Base-by-base conservation (phyloP, 306 rosid species). In the Arachis stenosperma region DNA sequence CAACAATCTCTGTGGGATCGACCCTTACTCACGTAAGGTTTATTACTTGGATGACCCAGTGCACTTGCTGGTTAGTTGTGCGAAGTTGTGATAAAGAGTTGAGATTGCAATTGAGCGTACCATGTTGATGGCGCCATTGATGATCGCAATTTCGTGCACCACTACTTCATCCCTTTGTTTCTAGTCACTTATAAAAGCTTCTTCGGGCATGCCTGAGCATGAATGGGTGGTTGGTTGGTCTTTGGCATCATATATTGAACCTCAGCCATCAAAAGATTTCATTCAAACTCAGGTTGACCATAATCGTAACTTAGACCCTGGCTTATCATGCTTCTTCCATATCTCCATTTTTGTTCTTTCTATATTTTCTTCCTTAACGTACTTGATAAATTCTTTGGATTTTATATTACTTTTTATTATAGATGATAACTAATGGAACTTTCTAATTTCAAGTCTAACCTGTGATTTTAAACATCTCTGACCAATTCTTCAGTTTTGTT, bases 221-320 rank as follows among this genome's bases (percentile, higher is more conserved):
- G 86, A 87, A 79, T 94, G 98, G 97, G 98, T 89, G 83, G 85
- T 86, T 59, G 97, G 98, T 73, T 94, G 97, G 97, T 89, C 95
- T 74, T 83, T 94, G 84, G 89, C 96, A 74, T 91, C 97, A 51
- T 54, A 82, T 72, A 88, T 64, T 40, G 87, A 78, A 76, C 72
- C 88, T 52, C 88, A 79, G 58, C 71, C 83, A 44, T 69, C 84
- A 54, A 70, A 46, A 63, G 84, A 75, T 64, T 41, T 41, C 53
- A 67, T 82, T 57, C 78, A 69, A 78, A 83, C 77, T 75, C 85
- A 84, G 96, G 98, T 50, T 17, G 68, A 50, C 27, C 44, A 71
- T 8, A 61, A 3, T 36, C 11, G 47, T 30, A 10, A 50, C 52
- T 36, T 13, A 15, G 13, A 41, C 39, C 48, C 40, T 73, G 15